Conservation (phyloP, 1,284 basidiomycete species). For the Marasmius sp. region DNA sequence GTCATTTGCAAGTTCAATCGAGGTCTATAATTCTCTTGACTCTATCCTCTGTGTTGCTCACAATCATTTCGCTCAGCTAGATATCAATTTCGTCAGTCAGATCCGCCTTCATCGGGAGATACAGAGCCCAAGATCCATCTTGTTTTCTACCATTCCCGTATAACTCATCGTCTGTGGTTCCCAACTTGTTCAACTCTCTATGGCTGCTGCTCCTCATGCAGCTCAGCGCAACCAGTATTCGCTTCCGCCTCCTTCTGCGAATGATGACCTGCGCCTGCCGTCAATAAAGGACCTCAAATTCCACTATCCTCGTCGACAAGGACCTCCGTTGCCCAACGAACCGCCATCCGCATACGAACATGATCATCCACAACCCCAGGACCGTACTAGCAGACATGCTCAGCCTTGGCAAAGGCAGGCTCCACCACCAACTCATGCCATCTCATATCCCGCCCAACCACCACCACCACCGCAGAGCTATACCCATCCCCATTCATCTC, state of each 20-base stretch:
- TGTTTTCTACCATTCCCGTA: slow-evolving; percentile 6
- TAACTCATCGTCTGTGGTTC: slow-evolving; percentile 35
- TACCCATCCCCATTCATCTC: slow-evolving; percentile 19
- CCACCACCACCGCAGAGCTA: slow-evolving; percentile 16
- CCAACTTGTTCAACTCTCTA: slow-evolving; percentile 31
- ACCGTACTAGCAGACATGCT: slow-evolving; percentile 22
- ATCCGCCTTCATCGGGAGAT: slow-evolving; percentile 14
- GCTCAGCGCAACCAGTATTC: slow-evolving; percentile 37
- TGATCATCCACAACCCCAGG: slow-evolving; percentile 18
- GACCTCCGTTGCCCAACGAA: slow-evolving; percentile 15
- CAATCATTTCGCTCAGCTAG: neutral
- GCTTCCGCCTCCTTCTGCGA: slow-evolving; percentile 31
- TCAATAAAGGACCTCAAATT: slow-evolving; percentile 71
- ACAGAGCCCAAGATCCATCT: slow-evolving; percentile 6
- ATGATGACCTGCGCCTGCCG: slow-evolving; percentile 54
- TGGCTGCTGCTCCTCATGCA: slow-evolving; percentile 43
- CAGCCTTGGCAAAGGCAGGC: slow-evolving; percentile 25
- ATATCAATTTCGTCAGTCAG: neutral
- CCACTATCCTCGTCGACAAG: slow-evolving; percentile 33
- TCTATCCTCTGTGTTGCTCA: neutral
- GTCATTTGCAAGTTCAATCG: neutral
- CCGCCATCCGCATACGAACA: slow-evolving; percentile 18
- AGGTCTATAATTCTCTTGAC: neutral
- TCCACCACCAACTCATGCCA: slow-evolving; percentile 9
- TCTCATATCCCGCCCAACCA: slow-evolving; percentile 17